Conservation (phyloP, 495 filamentous ascomycete species). For the Bombardia bombarda region DNA sequence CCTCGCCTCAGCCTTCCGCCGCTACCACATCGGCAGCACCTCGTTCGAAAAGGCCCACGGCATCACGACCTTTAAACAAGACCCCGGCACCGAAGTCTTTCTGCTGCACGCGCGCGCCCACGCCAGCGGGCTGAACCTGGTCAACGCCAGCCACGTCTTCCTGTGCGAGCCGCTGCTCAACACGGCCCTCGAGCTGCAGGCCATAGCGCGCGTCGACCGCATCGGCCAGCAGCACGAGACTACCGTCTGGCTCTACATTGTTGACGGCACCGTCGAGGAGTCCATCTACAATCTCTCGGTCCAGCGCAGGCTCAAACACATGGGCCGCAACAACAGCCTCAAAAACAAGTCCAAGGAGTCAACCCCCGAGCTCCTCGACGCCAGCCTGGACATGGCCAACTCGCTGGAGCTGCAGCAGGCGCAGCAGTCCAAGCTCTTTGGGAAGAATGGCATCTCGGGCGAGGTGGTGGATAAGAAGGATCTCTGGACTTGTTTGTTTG, state of each 20-base stretch:
- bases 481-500: slow-evolving; percentile 86
- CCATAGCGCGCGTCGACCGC: slow-evolving; percentile 86
- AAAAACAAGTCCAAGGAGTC: slow-evolving; percentile 28
- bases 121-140: slow-evolving; percentile 78
- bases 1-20: slow-evolving; percentile 55
- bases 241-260: slow-evolving; percentile 91
- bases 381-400: slow-evolving; percentile 72
- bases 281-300: slow-evolving; percentile 83
- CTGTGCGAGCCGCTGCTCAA: slow-evolving; percentile 91
- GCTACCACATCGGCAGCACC: slow-evolving; percentile 62
- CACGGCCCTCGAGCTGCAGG: slow-evolving; percentile 86
- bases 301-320: slow-evolving; percentile 64
- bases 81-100: slow-evolving; percentile 74
- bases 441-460: slow-evolving; percentile 60
- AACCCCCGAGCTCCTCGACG: slow-evolving; percentile 31
- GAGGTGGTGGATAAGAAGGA: slow-evolving; percentile 75
- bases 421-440: slow-evolving; percentile 57
- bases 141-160: slow-evolving; percentile 91
- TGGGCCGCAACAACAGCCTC: slow-evolving; percentile 39
- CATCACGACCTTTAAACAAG: slow-evolving; percentile 63
- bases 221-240: slow-evolving; percentile 85
- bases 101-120: slow-evolving; percentile 82
- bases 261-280: slow-evolving; percentile 82
- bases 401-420: slow-evolving; percentile 71
- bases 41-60: slow-evolving; percentile 56